Evolutionary conservation across 2,329 filamentous ascomycete species (phyloP), one percentile per base, ranked within the genome.

Genomic region (Ophiocordyceps camponoti-leonardi): DNA sequence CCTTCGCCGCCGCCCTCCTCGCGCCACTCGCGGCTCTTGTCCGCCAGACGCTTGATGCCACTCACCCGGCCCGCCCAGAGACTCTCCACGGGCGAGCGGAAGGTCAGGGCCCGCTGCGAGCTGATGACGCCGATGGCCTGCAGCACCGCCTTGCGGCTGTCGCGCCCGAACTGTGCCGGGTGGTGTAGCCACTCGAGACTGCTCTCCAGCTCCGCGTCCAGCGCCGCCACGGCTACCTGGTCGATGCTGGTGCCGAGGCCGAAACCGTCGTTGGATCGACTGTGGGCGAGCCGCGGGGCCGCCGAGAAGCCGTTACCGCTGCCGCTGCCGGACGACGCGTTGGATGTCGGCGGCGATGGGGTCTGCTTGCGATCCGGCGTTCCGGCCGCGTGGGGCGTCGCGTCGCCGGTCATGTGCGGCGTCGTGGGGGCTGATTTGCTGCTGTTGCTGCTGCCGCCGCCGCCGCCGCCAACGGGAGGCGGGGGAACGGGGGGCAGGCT

Each of bases 151-250:
- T 98, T 98, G 56, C 92, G 81, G 47, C 85, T 92, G 60, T 98
- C 92, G 35, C 92, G 79, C 10, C 84, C 82, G 59, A 98, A 98
- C 2, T 96, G 86, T 2, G 88, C 88, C 1, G 92, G 92, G 57
- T 98, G 92, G 58, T 83, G 87, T 62, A 98, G 96, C 92, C 92
- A 98, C 64, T 98, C 92, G 16, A 98, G 68, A 44, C 84, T 86
- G 31, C 84, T 77, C 60, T 94, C 86, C 31, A 98, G 75, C 61
- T 98, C 92, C 1, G 84, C 77, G 60, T 98, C 92, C 18, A 98
- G 77, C 2, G 92, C 88, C 22, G 78, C 71, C 55, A 96, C 90
- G 0, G 85, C 92, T 33, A 71, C 72, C 6, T 76, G 66, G 56
- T 98, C 92, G 46, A 98, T 90, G n/a, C 86, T 84, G 7, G 79